Percentiles rank a stretch among this genome's conserved stretches.
phyloP scores from a whole-genome alignment of 106 monocot species.

The Amphibolis antarctica region DNA sequence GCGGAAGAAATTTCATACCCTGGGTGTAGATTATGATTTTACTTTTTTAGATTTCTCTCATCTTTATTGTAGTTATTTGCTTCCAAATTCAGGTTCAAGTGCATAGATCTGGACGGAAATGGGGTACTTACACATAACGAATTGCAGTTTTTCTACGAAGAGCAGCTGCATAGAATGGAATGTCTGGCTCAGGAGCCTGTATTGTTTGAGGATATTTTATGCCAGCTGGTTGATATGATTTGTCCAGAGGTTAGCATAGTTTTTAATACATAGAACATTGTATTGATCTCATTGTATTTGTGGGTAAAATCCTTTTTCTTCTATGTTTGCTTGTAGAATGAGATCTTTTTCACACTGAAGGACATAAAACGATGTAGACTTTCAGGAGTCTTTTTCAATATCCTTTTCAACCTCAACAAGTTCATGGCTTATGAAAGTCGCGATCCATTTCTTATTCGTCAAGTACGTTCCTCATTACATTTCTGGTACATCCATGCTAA shows the following conservation, averaged over 20 bases:
- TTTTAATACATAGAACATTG: not conserved
- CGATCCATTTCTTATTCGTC: conserved; percentile 92
- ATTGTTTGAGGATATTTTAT: conserved; percentile 82
- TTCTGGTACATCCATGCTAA: not conserved
- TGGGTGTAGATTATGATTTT: no score
- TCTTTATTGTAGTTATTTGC: no score
- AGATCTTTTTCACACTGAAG: conserved; percentile 44
- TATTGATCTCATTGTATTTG: not conserved
- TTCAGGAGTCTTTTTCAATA: conserved; percentile 83
- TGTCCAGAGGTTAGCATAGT: conserved; percentile 48
- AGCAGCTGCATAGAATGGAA: conserved; percentile 92
- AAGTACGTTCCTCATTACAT: conserved; percentile 24
- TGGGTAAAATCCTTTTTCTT: not conserved
- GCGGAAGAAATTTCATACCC: no score
- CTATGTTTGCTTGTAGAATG: conserved; percentile 37
- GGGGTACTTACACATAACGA: conserved; percentile 60
- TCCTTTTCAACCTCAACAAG: conserved; percentile 85
- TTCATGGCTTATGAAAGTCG: conserved; percentile 92
- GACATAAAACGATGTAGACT: conserved; percentile 72
- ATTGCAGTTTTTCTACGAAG: conserved; percentile 90
- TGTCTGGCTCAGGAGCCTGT: conserved; percentile 91
- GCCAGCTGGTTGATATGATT: conserved; percentile 92
- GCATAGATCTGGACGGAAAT: conserved; percentile 93
- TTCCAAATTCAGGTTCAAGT: conserved; percentile 55
- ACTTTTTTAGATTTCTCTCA: no score